Evolutionary conservation across 208 protist species (phyloP), one percentile per base, ranked within the genome.

Genomic region (Wallacemonas rigidus): DNA sequence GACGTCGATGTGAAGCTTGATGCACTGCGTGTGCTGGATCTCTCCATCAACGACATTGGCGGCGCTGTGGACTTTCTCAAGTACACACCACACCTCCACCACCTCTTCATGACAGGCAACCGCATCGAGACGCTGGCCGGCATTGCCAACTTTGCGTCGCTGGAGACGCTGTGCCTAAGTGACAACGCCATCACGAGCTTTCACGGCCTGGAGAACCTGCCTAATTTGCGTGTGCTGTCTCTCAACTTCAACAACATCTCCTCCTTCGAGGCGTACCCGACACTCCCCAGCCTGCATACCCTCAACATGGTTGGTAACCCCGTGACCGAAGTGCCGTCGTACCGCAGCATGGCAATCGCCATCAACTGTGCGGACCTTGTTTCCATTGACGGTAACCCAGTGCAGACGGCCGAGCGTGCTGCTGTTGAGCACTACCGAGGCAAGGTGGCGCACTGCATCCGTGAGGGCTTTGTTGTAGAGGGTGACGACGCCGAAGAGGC

Each of bases 231-330:
- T 9, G 92, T 98, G 60, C 89, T 98, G 60, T 97, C 92, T 47
- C 83, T 98, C 51, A 98, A 96, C 83, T 97, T 97, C 82, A 96
- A 98, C 79, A 94, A 87, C 72, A 97, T 98, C 77, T 79, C 88
- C 12, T 90, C 80, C 71, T 98, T 98, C 58, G 82, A 96, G 62
- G 69, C 83, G 62, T 98, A 92, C 75, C 90, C 90, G 7, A 80
- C 79, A 45, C 82, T 98, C 48, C 94, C 94, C 17, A 88, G 84
- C 60, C 72, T 98, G 47, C 92, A 98, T 81, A 94, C 91, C 26
- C 82, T 98, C 41, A 97, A 98, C 79, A 83, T 98, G 41, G 87
- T 96, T 36, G 91, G 92, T 39, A 98, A 98, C 81, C 94, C 94
- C 5, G 80, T 98, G 64, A 90, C 89, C 36, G 89, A 93, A 40